Base-by-base conservation (phyloP, 176 grass and related monocot genomes). In the Sorghum bicolor region DNA sequence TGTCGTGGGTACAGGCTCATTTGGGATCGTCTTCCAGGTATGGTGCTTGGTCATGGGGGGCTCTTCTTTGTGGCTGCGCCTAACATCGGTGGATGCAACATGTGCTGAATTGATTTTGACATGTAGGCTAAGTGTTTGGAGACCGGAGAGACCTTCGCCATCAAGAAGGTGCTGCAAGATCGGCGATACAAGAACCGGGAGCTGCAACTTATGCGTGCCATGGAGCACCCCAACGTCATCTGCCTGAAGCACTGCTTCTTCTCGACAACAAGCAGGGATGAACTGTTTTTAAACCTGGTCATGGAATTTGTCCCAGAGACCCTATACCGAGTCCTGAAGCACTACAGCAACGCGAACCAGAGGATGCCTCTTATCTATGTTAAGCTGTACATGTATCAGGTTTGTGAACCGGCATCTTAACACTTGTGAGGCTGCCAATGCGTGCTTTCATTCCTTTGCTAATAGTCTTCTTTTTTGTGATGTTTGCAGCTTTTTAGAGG, bases 301-400 rank as follows among this genome's bases (percentile, higher is more conserved):
- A 99, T 99, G 97, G 97, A 99, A 74, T 99, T 92, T 32, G 90
- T 99, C 20, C 97, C 93, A 0, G 97, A 99, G 76, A 99, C 93
- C 14, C 85, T 99, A 5, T 99, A 94, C 72, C 89, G 90, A 1
- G 91, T 94, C 34, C 94, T 99, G 68, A 99, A 93, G 52, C 97
- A 99, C 85, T 99, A 96, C 69, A 99, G 93, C 90, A 99, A 96
- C 15, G 97, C 90, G 20, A 99, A 96, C 72, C 97, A 99, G 82
- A 86, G 93, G 29, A 99, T 99, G 97, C 97, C 97, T 6, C 84
- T 99, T 63, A 89, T 96, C 70, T 99, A 96, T 33, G 91, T 99
- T 16, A 99, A 99, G 81, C 91, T 99, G 40, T 99, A 99, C 82
- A 92, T 94, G 80, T 99, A 99, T 80, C 97, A 99, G 97, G 97